Evolutionary conservation across 495 filamentous ascomycete genomes (phyloP).

Genomic region (Lindgomyces ingoldianus): DNA sequence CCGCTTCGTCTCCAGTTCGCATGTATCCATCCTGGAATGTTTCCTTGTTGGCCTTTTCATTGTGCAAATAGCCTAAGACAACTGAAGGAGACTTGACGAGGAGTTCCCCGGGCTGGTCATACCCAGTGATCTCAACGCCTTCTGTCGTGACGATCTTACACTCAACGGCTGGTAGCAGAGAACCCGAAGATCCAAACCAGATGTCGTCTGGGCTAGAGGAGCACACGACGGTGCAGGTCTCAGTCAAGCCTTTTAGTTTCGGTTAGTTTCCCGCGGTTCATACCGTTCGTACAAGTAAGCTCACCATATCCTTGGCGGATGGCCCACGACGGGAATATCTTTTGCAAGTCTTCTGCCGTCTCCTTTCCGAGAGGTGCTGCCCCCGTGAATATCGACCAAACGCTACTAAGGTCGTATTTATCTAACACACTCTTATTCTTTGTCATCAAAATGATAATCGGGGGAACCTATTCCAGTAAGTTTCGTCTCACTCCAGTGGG

Average conservation of each 20-base stretch:
- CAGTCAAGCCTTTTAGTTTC: conserved; percentile 66
- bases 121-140: conserved; percentile 71
- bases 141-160: conserved; percentile 72
- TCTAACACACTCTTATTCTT: conserved; percentile 63
- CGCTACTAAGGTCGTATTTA: conserved; percentile 74
- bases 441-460: conserved; percentile 80
- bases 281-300: too few species aligned
- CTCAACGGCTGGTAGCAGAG: conserved; percentile 64
- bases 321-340: conserved; percentile 63
- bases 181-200: conserved; percentile 71
- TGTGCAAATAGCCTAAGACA: conserved; percentile 81
- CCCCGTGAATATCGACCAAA: conserved; percentile 69
- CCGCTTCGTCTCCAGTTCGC: conserved; percentile 82
- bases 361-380: conserved; percentile 82
- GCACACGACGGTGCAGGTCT: conserved; percentile 74
- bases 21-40: conserved; percentile 80
- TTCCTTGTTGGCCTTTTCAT: conserved; percentile 77
- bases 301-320: conserved; percentile 84
- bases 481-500: too few species aligned
- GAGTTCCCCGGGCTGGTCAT: conserved; percentile 80
- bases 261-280: background rate
- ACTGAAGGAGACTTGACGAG: conserved; percentile 74
- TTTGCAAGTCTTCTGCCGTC: conserved; percentile 67
- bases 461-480: conserved; percentile 63
- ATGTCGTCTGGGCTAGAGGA: conserved; percentile 67